These are phyloP conservation scores for Yamadazyma phyllophila DNA, from an alignment of 805 yeast genomes.

Conservation along the genomic window DNA sequence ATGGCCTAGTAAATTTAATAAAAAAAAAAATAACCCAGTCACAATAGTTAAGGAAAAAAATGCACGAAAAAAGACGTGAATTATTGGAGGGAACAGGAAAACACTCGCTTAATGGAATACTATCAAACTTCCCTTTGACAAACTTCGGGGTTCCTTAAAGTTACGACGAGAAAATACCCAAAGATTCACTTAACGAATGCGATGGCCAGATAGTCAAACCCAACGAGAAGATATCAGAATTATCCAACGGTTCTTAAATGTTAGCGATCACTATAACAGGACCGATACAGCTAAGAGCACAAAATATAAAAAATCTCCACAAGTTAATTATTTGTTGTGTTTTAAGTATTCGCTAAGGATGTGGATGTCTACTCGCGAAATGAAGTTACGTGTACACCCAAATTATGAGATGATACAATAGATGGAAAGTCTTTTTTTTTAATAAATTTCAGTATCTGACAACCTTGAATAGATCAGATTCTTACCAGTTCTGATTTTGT, in stretches of 20 bases:
- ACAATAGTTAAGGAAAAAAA: not conserved
- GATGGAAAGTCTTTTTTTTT: not conserved
- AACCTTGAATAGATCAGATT: not conserved
- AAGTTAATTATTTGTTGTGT: not conserved
- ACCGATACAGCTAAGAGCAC: too few species aligned
- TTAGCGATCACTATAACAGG: too few species aligned
- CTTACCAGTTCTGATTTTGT: not conserved
- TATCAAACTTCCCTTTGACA: not conserved
- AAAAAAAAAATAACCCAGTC: not conserved
- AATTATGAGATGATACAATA: conserved; percentile 6
- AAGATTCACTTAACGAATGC: not conserved
- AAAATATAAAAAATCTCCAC: not conserved
- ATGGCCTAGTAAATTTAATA: not conserved
- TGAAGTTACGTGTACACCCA: not conserved
- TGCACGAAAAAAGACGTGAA: not conserved
- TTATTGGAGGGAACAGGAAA: not conserved
- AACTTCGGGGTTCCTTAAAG: not conserved
- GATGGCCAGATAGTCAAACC: not conserved
- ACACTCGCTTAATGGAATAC: not conserved
- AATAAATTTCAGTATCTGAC: not conserved
- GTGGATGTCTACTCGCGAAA: not conserved
- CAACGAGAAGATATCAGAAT: not conserved
- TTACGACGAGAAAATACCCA: not conserved
- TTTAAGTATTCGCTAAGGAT: not conserved
- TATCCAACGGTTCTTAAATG: not conserved